Evolutionary conservation across 1,284 basidiomycete genomes (phyloP), one percentile per base, ranked within the genome.

Genomic region (Takashimella koratensis): DNA sequence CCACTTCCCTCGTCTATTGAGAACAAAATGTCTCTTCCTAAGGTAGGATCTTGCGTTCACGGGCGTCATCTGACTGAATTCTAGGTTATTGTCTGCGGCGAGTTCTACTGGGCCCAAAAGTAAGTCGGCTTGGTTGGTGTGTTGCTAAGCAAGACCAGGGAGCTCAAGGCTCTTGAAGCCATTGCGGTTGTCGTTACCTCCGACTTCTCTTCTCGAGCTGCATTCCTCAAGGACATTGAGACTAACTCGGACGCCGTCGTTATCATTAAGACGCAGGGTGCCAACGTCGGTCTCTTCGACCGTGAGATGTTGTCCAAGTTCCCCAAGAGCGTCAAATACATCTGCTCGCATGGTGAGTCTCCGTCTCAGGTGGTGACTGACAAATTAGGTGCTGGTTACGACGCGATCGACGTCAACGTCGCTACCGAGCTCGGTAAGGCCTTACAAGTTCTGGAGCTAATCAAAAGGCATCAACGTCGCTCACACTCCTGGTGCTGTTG

Each of bases 361-460:
- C 30, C 16, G 8, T 36, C 10, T 36, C 16, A 16, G 30, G 30
- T 36, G 8, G 16, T 8, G 16, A 36, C 30, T 36, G 30, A 36
- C 16, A 90, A n/a, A 70, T 89, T 90, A 55, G 89, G 89, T 8
- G 88, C 89, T 0, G 90, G 90, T 2, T 91, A 91, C 67, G 88
- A 90, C 70, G 83, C 86, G 59, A 86, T 91, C 59, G 86, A 90
- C 66, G 82, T 90, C 10, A 67, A 73, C 4, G 85, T 84, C 4
- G 87, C 86, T 73, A 86, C 83, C 66, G 81, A 79, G n/a, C 80
- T 80, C 71, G 30, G 30, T 36, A 16, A 36, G 30, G 8, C 16
- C 16, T 16, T 8, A 8, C 16, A 8, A 16, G 30, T 36, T 8
- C 8, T 8, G 8, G 30, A 8, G 16, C 16, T 16, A 8, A 16